Conservation (phyloP, 2,329 filamentous ascomycete genomes). For the Ophiostoma triangulosporum region DNA sequence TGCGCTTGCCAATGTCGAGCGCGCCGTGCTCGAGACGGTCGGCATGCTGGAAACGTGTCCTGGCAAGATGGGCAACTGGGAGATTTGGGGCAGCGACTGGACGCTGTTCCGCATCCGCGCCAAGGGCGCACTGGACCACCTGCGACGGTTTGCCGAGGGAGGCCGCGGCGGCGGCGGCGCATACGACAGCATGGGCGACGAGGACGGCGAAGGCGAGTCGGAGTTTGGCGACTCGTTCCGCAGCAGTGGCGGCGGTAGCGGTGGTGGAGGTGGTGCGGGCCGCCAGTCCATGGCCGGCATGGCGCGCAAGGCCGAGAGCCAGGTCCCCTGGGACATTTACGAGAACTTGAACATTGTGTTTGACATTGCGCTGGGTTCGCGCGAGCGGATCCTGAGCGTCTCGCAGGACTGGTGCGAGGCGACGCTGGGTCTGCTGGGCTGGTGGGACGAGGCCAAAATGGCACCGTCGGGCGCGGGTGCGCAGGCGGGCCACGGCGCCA, state of each 20-base stretch:
- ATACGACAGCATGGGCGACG: conserved; percentile 32
- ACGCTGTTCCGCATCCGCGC: conserved; percentile 67
- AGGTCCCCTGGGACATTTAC: conserved; percentile 82
- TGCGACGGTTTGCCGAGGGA: conserved; percentile 72
- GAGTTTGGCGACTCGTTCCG: conserved; percentile 21
- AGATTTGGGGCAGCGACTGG: conserved; percentile 73
- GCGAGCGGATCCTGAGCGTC: conserved; percentile 59
- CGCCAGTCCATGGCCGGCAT: conserved; percentile 45
- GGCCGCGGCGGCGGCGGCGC: conserved; percentile 24
- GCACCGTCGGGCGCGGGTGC: conserved; percentile 31
- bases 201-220: conserved; percentile 40
- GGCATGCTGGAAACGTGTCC: conserved; percentile 63
- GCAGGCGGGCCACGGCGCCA: conserved; percentile 20
- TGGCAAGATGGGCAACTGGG: conserved; percentile 59
- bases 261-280: conserved; percentile 15
- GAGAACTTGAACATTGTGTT: conserved; percentile 73
- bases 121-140: conserved; percentile 51
- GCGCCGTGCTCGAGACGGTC: conserved; percentile 54
- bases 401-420: conserved; percentile 91
- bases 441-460: conserved; percentile 61
- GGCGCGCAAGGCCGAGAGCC: conserved; percentile 67
- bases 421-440: conserved; percentile 66
- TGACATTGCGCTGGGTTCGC: conserved; percentile 63
- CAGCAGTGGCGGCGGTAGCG: conserved; percentile 22
- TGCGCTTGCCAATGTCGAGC: conserved; percentile 65